These are phyloP conservation scores for Debaryomyces sp. DNA, from an alignment of 1,139 yeast genomes.

Conservation along the genomic window DNA sequence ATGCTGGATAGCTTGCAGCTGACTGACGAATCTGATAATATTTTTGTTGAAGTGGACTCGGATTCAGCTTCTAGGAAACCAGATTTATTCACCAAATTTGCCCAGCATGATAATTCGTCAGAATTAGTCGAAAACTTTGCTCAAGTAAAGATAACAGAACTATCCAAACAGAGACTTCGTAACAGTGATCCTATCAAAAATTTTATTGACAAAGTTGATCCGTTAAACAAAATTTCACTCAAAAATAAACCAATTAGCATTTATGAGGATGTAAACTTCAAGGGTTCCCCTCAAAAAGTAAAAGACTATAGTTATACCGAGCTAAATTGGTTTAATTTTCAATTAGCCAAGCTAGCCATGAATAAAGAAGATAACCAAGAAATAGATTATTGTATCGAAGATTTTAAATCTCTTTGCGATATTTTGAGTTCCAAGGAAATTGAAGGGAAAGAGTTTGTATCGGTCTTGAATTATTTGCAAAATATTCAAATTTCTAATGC, in stretches of 20 bases:
- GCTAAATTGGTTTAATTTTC: slow-evolving; percentile 45
- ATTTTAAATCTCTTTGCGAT: slow-evolving; percentile 23
- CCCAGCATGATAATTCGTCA: slow-evolving; percentile 21
- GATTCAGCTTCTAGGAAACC: not conserved
- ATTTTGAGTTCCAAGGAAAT: slow-evolving; percentile 14
- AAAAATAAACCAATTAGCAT: slow-evolving; percentile 40
- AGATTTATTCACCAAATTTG: slow-evolving; percentile 22
- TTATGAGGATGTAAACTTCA: slow-evolving; percentile 33
- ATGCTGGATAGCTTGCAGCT: not conserved
- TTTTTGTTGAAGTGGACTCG: slow-evolving; percentile 11
- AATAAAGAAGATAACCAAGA: slow-evolving; percentile 11
- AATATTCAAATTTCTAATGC: slow-evolving; percentile 22
- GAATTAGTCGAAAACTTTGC: slow-evolving; percentile 43
- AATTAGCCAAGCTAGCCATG: slow-evolving; percentile 30
- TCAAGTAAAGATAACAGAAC: slow-evolving; percentile 37
- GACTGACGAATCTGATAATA: slow-evolving; percentile 6
- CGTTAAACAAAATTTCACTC: slow-evolving; percentile 38
- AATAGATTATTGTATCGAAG: slow-evolving; percentile 19
- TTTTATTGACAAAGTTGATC: slow-evolving; percentile 46
- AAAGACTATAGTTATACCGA: slow-evolving; percentile 36
- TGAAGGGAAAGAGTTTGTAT: slow-evolving; percentile 20
- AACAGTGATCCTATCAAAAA: slow-evolving; percentile 29
- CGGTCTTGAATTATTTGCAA: slow-evolving; percentile 28
- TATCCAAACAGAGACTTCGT: slow-evolving; percentile 8
- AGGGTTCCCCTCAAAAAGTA: slow-evolving; percentile 39